Evolutionary conservation across 805 yeast species (phyloP), one percentile per base, ranked within the genome.

Genomic region (Yamadazyma philogaea): DNA sequence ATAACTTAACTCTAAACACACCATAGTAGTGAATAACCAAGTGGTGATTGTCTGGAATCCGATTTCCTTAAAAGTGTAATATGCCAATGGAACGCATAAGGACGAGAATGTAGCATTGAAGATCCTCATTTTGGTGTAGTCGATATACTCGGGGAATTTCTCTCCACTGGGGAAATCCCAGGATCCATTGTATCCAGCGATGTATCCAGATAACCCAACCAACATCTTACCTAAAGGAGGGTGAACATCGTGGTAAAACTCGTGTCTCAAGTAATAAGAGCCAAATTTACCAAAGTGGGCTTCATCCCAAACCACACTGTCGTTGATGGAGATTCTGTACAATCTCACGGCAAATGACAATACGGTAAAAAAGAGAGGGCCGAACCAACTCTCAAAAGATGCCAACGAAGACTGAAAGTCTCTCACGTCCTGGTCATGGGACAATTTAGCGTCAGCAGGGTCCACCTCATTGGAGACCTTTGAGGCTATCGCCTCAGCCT

Each of bases 271-370:
- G 61, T 86, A 86, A 55, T 84, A 81, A 3, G 91, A 82, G 34
- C 95, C 95, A 59, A 86, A 86, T 59, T 84, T 84, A 33, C 93
- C 95, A 60, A 86, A 86, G 69, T 86, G 95, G 5, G 95, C 93
- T 61, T 86, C 95, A 66, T 86, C 95, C 95, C 95, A 86, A 7
- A 84, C 83, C 37, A 86, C 91, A 42, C 70, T 72, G 39, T 75
- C 61, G 44, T 80, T 74, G 24, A 65, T 63, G 17, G 77, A 80
- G 39, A 86, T 80, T 37, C 75, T 72, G 53, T 81, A 74, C 47
- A 82, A 70, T 54, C 93, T 73, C 6, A 81, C 75, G 46, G 74
- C 75, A 54, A 90, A 84, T 7, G 93, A 81, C 15, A 83, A 49
- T 1, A 75, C 45, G 0, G 96, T 89, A 56, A 90, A 74, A 17